Conservation (phyloP, 2,329 filamentous ascomycete species). For the Trichoderma pleuroti region DNA sequence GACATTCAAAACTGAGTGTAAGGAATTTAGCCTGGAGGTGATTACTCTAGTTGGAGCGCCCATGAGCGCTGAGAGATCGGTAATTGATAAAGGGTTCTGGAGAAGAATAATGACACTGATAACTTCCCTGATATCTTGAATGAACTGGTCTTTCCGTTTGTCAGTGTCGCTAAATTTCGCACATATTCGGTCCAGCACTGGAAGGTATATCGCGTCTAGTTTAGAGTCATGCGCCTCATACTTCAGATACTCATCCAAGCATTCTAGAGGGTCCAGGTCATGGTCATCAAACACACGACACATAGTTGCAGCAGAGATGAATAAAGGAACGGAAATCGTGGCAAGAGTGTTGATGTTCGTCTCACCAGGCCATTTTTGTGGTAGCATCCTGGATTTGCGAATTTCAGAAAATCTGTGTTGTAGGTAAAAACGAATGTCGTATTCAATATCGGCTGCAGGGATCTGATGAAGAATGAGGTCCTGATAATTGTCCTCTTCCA, state of each 20-base stretch:
- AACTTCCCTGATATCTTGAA: not conserved
- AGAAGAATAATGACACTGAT: not conserved
- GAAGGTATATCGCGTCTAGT: not conserved
- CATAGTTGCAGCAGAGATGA: not conserved
- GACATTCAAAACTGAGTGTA: not conserved
- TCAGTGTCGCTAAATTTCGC: fast-evolving
- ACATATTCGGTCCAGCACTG: not conserved
- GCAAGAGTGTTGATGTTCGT: not conserved
- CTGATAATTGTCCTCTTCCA: not conserved
- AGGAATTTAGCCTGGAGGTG: fast-evolving
- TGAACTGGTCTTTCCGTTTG: not conserved
- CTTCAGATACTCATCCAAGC: not conserved
- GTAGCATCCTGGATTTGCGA: not conserved
- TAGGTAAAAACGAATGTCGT: not conserved
- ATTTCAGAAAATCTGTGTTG: fast-evolving
- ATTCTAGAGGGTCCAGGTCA: fast-evolving
- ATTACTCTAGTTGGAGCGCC: not conserved
- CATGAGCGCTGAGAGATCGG: fast-evolving
- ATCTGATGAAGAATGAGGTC: not conserved
- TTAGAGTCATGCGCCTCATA: not conserved
- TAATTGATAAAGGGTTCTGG: fast-evolving
- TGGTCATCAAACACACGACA: not conserved
- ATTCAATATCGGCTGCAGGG: not conserved
- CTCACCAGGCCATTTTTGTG: not conserved
- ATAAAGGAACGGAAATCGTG: not conserved